Conservation (phyloP, 2,329 filamentous ascomycete genomes). For the Trichophyton schoenleinii region DNA sequence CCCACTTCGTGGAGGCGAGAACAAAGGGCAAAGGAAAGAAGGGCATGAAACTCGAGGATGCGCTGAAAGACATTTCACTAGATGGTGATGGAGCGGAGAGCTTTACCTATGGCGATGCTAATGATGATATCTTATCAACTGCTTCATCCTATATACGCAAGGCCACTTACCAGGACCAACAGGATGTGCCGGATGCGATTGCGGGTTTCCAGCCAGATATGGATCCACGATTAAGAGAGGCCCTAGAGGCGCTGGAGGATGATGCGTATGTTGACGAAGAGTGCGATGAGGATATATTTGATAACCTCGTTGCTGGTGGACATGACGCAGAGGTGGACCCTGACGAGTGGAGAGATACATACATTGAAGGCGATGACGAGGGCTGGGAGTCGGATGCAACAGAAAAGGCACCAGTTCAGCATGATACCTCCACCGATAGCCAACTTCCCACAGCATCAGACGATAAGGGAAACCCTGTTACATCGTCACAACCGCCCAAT, state of each 20-base stretch:
- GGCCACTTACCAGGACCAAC: conserved; percentile 78
- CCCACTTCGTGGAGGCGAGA: conserved; percentile 66
- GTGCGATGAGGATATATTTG: conserved; percentile 71
- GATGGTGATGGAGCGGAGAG: conserved; percentile 30
- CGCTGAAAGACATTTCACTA: conserved; percentile 49
- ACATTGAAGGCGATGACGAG: conserved; percentile 52
- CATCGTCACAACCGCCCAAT: conserved; percentile 26
- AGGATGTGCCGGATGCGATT: conserved; percentile 81
- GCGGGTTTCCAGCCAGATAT: conserved; percentile 94
- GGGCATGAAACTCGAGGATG: conserved; percentile 67
- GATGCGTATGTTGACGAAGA: conserved; percentile 83
- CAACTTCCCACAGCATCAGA: conserved; percentile 11
- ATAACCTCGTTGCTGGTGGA: conserved; percentile 54
- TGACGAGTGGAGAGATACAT: conserved; percentile 60
- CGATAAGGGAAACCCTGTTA: conserved; percentile 16
- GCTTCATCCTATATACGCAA: conserved; percentile 64
- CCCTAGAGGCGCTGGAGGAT: conserved; percentile 85
- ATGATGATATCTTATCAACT: conserved; percentile 23
- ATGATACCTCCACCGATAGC: background rate
- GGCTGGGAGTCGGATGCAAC: conserved; percentile 96
- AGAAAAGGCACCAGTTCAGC: conserved; percentile 52
- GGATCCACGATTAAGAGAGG: conserved; percentile 84
- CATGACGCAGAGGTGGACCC: conserved; percentile 57
- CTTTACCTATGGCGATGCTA: conserved; percentile 9
- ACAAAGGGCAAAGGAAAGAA: conserved; percentile 52